Evolutionary conservation across 2,329 filamentous ascomycete species (phyloP).

Genomic region (Xylogone sp.): DNA sequence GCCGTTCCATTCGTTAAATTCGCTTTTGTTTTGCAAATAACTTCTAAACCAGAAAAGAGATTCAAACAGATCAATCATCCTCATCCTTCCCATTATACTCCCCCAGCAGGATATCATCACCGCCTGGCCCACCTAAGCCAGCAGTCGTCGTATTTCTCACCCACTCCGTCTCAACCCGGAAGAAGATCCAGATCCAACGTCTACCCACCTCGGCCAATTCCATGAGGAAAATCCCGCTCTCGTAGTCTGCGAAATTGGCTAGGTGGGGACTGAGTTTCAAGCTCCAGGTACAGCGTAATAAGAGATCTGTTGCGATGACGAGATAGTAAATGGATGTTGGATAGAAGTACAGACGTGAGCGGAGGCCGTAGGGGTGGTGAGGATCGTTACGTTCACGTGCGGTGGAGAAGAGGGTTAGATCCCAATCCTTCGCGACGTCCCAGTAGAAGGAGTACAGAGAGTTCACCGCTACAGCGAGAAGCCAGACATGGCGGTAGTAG

Average conservation of each 20-base stretch:
- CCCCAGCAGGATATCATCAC: conserved; percentile 72
- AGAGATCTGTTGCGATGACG: conserved; percentile 73
- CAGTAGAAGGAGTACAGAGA: conserved; percentile 97
- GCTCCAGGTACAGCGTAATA: conserved; percentile 86
- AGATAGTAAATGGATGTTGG: conserved; percentile 74
- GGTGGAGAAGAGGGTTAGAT: conserved; percentile 74
- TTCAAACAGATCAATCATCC: conserved; percentile 34
- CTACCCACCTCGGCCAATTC: conserved; percentile 83
- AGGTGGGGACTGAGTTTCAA: conserved; percentile 81
- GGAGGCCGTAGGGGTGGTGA: conserved; percentile 73
- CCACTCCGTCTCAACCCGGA: conserved; percentile 93
- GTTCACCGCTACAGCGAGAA: conserved; percentile 73
- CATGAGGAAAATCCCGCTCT: conserved; percentile 83
- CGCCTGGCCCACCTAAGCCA: conserved; percentile 32
- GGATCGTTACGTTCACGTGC: conserved; percentile 52
- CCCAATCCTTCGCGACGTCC: conserved; percentile 97
- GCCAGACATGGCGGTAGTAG: conserved; percentile 58
- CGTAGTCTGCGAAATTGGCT: conserved; percentile 80
- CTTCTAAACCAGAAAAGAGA: too few species aligned
- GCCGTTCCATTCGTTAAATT: too few species aligned
- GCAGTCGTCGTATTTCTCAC: conserved; percentile 47
- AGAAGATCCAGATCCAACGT: conserved; percentile 96
- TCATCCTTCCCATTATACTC: conserved; percentile 68
- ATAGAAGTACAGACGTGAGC: conserved; percentile 69
- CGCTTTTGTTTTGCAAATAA: too few species aligned